Evolutionary conservation across 1,139 yeast species (phyloP).

Genomic region (Taphrina flavorubra): DNA sequence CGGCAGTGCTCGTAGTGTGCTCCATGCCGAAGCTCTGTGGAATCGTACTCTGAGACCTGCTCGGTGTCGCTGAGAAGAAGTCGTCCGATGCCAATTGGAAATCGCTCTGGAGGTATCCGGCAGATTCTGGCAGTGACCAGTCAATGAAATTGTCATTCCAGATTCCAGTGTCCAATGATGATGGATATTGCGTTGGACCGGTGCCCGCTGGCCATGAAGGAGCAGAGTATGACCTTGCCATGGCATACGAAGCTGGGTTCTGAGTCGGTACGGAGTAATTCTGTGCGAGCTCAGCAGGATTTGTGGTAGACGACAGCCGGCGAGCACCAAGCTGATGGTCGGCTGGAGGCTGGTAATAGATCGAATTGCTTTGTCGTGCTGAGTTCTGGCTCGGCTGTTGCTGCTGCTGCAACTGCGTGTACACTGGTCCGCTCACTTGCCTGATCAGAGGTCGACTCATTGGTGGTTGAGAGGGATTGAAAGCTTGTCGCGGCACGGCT

Average conservation of each 20-base stretch:
- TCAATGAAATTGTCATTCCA: conserved; percentile 34
- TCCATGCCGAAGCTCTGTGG: conserved; percentile 25
- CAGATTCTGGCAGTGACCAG: conserved; percentile 39
- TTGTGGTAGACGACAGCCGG: neutral
- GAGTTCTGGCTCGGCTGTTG: conserved; percentile 13
- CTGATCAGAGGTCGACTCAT: neutral
- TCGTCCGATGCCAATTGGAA: conserved; percentile 29
- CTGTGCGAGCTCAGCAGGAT: conserved; percentile 6
- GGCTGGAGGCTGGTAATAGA: conserved; percentile 7
- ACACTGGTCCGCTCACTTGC: conserved; percentile 11
- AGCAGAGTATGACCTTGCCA: conserved; percentile 34
- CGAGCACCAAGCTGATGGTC: conserved; percentile 7
- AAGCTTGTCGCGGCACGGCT: conserved; percentile 24
- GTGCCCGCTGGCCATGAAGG: conserved; percentile 30
- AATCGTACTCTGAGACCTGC: conserved; percentile 17
- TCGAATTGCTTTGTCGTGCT: neutral
- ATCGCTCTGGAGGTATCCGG: conserved; percentile 35
- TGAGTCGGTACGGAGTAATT: conserved; percentile 16
- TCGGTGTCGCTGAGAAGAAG: conserved; percentile 25
- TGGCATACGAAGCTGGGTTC: conserved; percentile 17
- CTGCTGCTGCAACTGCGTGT: conserved; percentile 14
- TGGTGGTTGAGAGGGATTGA: conserved; percentile 1
- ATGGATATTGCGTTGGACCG: conserved; percentile 15
- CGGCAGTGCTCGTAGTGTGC: conserved; percentile 29
- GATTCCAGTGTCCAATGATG: conserved; percentile 2